These are phyloP conservation scores for Pleurotus salmoneostramineus DNA, from an alignment of 768 basidiomycete species.

Conservation along the genomic window DNA sequence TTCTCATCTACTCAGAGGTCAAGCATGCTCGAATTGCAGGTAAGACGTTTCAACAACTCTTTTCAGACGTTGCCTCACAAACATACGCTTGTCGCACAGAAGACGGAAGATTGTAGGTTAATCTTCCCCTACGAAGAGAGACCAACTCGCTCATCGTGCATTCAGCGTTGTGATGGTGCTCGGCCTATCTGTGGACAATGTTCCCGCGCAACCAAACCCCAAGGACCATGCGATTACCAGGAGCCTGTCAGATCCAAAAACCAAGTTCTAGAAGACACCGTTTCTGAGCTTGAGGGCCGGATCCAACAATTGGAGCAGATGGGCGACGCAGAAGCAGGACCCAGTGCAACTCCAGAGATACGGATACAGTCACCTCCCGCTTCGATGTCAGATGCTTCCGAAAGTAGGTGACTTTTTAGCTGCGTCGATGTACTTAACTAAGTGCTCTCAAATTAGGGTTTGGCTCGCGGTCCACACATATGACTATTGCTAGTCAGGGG, in stretches of 20 bases:
- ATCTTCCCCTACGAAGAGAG: neutral
- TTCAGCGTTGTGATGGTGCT: conserved; percentile 49
- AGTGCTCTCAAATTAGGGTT: neutral
- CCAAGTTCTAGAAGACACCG: conserved; percentile 42
- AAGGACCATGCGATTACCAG: conserved; percentile 56
- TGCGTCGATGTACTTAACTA: neutral
- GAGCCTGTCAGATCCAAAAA: conserved; percentile 34
- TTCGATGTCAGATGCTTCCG: too few relatives aligned
- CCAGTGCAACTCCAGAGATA: neutral
- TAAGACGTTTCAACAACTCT: neutral
- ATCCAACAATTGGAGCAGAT: conserved; percentile 39
- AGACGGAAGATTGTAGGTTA: conserved; percentile 5
- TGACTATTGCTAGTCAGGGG: neutral
- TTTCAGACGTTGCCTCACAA: neutral
- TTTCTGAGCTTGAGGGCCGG: conserved; percentile 37
- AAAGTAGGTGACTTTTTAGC: too few relatives aligned
- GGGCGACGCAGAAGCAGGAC: conserved; percentile 21
- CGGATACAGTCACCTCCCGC: too few relatives aligned
- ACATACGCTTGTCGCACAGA: neutral
- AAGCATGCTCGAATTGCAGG: conserved; percentile 7
- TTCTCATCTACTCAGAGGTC: neutral
- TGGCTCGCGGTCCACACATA: neutral
- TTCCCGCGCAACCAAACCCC: conserved; percentile 30
- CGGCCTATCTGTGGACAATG: conserved; percentile 52
- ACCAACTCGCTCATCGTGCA: neutral